Evolutionary conservation across 257 asterid genomes (phyloP), one percentile per base, ranked within the genome.

Genomic region (Jacaranda mimosifolia): DNA sequence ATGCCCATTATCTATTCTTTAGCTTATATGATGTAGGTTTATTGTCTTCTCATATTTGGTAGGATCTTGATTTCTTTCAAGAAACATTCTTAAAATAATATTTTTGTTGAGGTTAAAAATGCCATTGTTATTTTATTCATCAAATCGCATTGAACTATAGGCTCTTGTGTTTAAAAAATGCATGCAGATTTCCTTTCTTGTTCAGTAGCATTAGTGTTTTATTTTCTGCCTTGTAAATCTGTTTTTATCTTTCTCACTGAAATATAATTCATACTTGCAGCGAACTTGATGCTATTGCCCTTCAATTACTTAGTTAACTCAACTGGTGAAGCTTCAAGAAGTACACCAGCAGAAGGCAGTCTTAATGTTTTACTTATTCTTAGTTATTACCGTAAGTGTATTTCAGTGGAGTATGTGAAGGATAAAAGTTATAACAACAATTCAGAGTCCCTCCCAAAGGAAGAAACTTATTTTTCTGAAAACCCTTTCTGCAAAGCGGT

Each of bases 401-500:
- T 84, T 52, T 81, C 79, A 1, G 76, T 82, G 83, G 97, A 89
- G 73, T 77, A 68, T 74, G 83, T 75, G 83, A 88, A 90, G 87
- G 91, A 87, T 76, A 85, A 82, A 83, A 80, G 76, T 79, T 81
- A 87, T 38, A 69, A 84, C 73, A 78, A 72, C 82, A 82, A 65
- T 77, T 75, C 89, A 62, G 93, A 86, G 82, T 74, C 89, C 58
- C 83, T 85, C 21, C 86, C 58, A 15, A 89, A 89, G 79, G 97
- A 87, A 83, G 97, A 91, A 75, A 60, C 86, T 53, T 80, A 70
- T 76, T 90, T 91, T 87, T 84, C 89, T 26, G 99, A 90, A 80
- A 93, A 96, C 81, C 97, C 96, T 75, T 93, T 85, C 83, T 85
- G 86, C 90, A 93, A 86, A 89, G 97, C 98, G 53, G 74, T 96